These are phyloP conservation scores for Leccinum barrowsii DNA, from an alignment of 768 basidiomycete species.

Conservation along the genomic window DNA sequence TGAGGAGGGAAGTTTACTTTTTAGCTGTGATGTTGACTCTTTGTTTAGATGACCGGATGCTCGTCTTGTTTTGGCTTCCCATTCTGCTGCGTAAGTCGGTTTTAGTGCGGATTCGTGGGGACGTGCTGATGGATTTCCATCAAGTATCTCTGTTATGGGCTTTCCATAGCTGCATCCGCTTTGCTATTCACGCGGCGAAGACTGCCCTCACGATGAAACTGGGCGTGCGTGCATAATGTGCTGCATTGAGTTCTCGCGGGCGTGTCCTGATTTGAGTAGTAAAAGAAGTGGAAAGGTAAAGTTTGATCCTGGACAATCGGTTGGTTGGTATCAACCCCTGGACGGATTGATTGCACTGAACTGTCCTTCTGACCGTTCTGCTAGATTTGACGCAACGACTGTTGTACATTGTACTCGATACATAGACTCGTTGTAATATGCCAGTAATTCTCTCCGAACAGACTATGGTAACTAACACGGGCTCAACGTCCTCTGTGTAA, in stretches of 20 bases:
- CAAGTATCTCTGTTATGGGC: constrained; percentile 63
- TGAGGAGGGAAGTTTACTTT: constrained; percentile 28
- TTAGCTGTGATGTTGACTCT: constrained; percentile 1
- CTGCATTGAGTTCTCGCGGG: constrained; percentile 4
- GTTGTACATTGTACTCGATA: constrained; percentile 21
- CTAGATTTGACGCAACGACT: constrained; percentile 16
- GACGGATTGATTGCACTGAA: not conserved
- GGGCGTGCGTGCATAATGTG: constrained; percentile 34
- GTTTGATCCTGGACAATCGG: constrained; percentile 1
- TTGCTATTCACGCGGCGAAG: constrained; percentile 48
- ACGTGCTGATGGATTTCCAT: constrained; percentile 6
- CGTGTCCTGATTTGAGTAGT: not conserved
- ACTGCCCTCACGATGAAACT: constrained; percentile 45
- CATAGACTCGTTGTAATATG: constrained; percentile 18
- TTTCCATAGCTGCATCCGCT: constrained; percentile 50
- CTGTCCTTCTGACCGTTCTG: constrained; percentile 17
- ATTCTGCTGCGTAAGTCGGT: constrained; percentile 69
- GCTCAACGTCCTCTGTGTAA: constrained; percentile 56
- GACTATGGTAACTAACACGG: not conserved
- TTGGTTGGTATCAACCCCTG: constrained; percentile 7
- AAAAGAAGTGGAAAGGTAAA: not conserved
- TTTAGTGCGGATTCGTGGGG: not conserved
- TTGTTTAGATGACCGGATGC: constrained; percentile 74
- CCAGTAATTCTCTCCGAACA: constrained; percentile 2
- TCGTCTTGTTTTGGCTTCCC: constrained; percentile 82